phyloP scores from a whole-genome alignment of 2,329 filamentous ascomycete genomes.

The Neofusicoccum parvum region DNA sequence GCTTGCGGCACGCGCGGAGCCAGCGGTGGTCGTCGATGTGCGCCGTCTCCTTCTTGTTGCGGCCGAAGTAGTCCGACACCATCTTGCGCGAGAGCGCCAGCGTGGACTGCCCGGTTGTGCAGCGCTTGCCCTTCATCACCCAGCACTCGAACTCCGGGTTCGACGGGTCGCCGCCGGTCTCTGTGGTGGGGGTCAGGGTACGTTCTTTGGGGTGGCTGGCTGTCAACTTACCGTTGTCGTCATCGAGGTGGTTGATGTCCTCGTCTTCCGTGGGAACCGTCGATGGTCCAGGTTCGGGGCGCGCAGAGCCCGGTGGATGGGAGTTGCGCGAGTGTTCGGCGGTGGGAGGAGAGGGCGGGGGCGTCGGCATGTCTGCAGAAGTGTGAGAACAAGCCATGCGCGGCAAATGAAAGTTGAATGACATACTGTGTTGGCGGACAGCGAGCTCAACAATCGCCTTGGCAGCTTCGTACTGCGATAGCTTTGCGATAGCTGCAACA shows the following conservation, averaged over 20 bases:
- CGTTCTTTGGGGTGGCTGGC: too few relatives aligned
- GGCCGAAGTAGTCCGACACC: conserved; percentile 43
- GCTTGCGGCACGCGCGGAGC: conserved; percentile 42
- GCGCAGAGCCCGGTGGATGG: too few relatives aligned
- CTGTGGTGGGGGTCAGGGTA: background rate
- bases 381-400: too few relatives aligned
- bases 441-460: too few relatives aligned
- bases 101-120: conserved; percentile 38
- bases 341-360: background rate
- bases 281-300: too few relatives aligned
- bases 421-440: too few relatives aligned
- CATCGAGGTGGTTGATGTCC: too few relatives aligned
- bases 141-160: conserved; percentile 17
- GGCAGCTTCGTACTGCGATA: too few relatives aligned
- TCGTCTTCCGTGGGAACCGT: background rate
- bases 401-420: too few relatives aligned
- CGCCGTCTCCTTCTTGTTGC: conserved; percentile 40
- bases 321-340: background rate
- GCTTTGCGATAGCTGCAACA: too few relatives aligned
- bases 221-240: background rate
- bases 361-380: too few relatives aligned
- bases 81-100: conserved; percentile 39
- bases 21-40: conserved; percentile 30
- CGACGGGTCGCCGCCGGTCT: background rate
- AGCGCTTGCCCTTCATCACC: conserved; percentile 24